Percentiles rank a stretch among this genome's conserved stretches.
Conservation (phyloP, 148 eudicot genomes). For the Rhododendron simsii region DNA sequence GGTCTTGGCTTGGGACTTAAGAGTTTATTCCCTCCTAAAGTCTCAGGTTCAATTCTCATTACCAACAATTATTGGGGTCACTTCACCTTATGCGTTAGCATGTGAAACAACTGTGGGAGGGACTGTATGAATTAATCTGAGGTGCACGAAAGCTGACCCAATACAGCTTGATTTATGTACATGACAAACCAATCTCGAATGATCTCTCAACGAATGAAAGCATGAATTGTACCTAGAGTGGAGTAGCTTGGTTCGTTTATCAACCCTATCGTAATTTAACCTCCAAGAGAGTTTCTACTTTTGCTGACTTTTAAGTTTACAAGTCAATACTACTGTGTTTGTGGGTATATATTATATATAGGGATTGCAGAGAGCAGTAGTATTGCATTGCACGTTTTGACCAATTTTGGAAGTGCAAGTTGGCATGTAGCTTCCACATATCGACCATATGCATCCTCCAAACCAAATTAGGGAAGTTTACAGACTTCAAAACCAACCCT, state of each 20-base stretch:
- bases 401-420: not conserved
- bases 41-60: too few species aligned
- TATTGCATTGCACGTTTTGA: not conserved
- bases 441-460: too few species aligned
- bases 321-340: not conserved
- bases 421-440: not conserved
- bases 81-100: too few species aligned
- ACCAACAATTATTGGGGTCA: too few species aligned
- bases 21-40: too few species aligned
- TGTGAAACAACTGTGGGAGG: too few species aligned
- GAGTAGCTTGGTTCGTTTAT: not conserved
- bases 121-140: too few species aligned
- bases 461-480: conserved; percentile 13
- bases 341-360: not conserved
- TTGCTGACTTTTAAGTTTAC: not conserved
- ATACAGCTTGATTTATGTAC: not conserved
- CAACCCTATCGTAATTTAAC: not conserved
- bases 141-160: too few species aligned
- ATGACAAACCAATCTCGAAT: not conserved
- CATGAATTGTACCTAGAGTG: not conserved
- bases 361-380: not conserved
- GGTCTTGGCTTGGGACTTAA: too few species aligned
- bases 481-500: not conserved
- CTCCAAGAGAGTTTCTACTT: not conserved
- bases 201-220: not conserved